A percentile compares a stretch with the other conserved stretches of the same genome.
Conservation (phyloP, 2,329 filamentous ascomycete genomes). For the Tolypocladium sp. region DNA sequence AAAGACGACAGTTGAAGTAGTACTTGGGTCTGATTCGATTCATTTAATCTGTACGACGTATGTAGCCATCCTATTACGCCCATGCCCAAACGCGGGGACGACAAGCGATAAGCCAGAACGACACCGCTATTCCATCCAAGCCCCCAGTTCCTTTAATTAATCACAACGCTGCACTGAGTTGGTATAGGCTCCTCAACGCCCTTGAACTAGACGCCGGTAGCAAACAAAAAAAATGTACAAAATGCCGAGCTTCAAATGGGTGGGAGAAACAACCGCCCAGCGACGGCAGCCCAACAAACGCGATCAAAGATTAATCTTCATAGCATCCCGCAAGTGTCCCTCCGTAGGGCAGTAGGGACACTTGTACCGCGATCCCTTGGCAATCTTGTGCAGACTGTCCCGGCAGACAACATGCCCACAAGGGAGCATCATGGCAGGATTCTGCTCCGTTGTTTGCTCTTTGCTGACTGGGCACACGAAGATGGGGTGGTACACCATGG, state of each 20-base stretch:
- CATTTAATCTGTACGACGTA: not conserved
- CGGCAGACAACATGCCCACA: conserved; percentile 91
- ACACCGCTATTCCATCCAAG: not conserved
- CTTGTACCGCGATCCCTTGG: conserved; percentile 77
- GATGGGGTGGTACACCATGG: conserved; percentile 80
- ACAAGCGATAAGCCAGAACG: not conserved
- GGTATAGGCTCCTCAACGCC: not conserved
- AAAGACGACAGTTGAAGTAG: not conserved
- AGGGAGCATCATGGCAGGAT: conserved; percentile 93
- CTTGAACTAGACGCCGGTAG: not conserved
- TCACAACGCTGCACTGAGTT: not conserved
- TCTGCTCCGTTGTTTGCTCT: conserved; percentile 85
- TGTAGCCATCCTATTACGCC: not conserved
- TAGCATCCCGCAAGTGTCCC: conserved; percentile 67
- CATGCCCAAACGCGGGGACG: not conserved
- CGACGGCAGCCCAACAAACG: not conserved
- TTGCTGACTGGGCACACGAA: conserved; percentile 97
- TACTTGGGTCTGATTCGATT: not conserved
- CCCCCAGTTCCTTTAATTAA: not conserved
- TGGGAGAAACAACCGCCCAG: not conserved
- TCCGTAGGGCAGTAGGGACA: conserved; percentile 93
- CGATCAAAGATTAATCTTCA: conserved; percentile 55
- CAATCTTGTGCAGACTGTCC: conserved; percentile 71
- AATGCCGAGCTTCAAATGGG: not conserved
- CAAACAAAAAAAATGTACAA: not conserved